Base-by-base conservation (phyloP, 1,284 basidiomycete species). In the Pseudozyma pruni region DNA sequence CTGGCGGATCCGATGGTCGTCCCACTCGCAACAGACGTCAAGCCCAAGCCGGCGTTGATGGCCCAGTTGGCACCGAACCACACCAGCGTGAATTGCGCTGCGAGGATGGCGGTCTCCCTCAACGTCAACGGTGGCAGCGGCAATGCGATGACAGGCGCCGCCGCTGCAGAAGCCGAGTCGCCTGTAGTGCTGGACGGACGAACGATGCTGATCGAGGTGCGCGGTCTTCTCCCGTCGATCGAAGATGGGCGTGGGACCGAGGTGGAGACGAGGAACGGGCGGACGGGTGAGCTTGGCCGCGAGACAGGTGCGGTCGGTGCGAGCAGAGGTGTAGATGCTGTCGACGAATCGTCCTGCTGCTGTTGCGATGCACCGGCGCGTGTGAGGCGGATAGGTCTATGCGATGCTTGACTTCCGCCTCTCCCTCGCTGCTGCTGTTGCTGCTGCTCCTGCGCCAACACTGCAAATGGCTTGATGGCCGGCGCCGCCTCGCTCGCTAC, bases 1-100 rank as follows among this genome's bases (percentile, higher is more conserved):
- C 93, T 75, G 10, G 79, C 93, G 70, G 92, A 93, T 5, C 78
- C 78, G 17, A 78, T 68, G 13, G 79, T 81, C 1, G 80, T 82
- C 0, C 78, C 77, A 39, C 78, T 80, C 4, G 80, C 80, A 8
- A 82, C 80, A 4, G 72, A 75, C 1, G 80, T 82, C 34, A 78
- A 54, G 0, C 75, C 79, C 16, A 82, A 47, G 9, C 70, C 72
- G 4, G 78, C 73, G 25, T 80, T 80, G 52, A 81, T 75, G n/a
- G 70, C 63, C 73, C 74, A 81, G 32, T 82, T 82, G 16, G 80
- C 80, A 2, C 71, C 71, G 43, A 82, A 81, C 80, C 80, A 82
- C 31, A 81, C 72, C 14, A 78, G 38, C 8, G 79, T 79, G 42
- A 82, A 82, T 22, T 79, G 72, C 17, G 64, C 61, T 7, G 80